Percentiles rank a stretch among this genome's conserved stretches.
Conservation (phyloP, 805 yeast genomes). For the Ogataea henricii region DNA sequence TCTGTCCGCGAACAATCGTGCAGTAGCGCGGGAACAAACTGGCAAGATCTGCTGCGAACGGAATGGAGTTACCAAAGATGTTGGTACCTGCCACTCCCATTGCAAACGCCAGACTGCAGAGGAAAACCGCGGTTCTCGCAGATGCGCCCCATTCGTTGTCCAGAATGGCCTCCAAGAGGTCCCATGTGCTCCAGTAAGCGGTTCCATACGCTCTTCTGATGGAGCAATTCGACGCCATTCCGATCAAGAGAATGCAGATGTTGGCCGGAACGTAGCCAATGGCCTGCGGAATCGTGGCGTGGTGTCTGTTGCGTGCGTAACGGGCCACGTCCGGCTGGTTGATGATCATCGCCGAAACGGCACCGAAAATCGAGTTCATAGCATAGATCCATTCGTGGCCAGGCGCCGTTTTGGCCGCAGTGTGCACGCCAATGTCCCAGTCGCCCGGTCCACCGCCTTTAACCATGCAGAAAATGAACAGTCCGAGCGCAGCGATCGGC, state of each 20-base stretch:
- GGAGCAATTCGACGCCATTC: constrained; percentile 25
- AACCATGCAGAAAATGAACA: constrained; percentile 24
- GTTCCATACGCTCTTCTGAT: constrained; percentile 23
- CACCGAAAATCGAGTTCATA: constrained; percentile 28
- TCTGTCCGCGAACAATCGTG: constrained; percentile 29
- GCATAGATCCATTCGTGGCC: constrained; percentile 24
- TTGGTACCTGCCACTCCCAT: constrained; percentile 34
- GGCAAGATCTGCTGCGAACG: constrained; percentile 30
- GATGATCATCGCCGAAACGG: constrained; percentile 31
- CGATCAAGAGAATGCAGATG: constrained; percentile 18
- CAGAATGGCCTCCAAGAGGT: constrained; percentile 27
- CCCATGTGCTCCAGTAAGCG: constrained; percentile 35
- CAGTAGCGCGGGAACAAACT: constrained; percentile 32
- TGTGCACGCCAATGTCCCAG: constrained; percentile 17
- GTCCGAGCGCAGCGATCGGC: constrained; percentile 25
- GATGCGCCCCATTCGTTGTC: constrained; percentile 33
- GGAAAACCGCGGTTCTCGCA: constrained; percentile 28
- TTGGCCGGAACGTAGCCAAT: constrained; percentile 24
- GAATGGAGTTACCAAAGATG: constrained; percentile 32
- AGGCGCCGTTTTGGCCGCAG: constrained; percentile 4
- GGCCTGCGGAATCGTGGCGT: constrained; percentile 21
- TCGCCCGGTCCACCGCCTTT: constrained; percentile 23
- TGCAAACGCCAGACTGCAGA: constrained; percentile 21
- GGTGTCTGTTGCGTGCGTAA: constrained; percentile 21
- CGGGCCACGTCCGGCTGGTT: constrained; percentile 34